Evolutionary conservation across 2,329 filamentous ascomycete species (phyloP).

Genomic region (Alternaria postmessia): DNA sequence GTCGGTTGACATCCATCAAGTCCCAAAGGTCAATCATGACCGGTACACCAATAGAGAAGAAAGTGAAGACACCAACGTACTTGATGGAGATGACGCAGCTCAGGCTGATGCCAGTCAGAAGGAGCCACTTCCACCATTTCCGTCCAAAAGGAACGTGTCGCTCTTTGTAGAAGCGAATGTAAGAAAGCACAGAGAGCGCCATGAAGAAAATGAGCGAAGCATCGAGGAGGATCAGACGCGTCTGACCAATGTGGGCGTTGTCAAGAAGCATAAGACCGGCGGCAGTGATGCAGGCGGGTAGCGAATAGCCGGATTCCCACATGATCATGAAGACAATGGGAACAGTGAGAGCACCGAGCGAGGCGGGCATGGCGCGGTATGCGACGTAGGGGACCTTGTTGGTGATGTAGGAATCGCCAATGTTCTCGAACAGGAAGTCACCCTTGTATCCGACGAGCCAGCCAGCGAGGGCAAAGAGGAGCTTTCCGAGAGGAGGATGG

Average conservation of each 20-base stretch:
- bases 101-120: conserved; percentile 90
- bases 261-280: conserved; percentile 90
- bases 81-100: conserved; percentile 99
- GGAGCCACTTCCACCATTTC: conserved; percentile 99
- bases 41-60: conserved; percentile 94
- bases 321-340: conserved; percentile 96
- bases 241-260: conserved; percentile 97
- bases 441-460: conserved; percentile 98
- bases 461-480: conserved; percentile 94
- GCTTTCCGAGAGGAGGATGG: conserved; percentile 96
- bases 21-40: conserved; percentile 96
- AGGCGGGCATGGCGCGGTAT: conserved; percentile 90
- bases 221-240: conserved; percentile 91
- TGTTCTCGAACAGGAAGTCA: conserved; percentile 98
- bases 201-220: conserved; percentile 94
- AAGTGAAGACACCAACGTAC: conserved; percentile 96
- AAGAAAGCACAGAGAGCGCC: conserved; percentile 91
- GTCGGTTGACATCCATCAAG: conserved; percentile 86
- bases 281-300: conserved; percentile 89
- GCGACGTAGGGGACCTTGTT: conserved; percentile 98
- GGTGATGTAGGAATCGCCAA: conserved; percentile 95
- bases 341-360: conserved; percentile 90
- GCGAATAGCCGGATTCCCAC: conserved; percentile 99
- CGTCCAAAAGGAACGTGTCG: conserved; percentile 86
- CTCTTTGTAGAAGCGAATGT: conserved; percentile 97